These are phyloP conservation scores for Pilatotrama ljubarskyi DNA, from an alignment of 768 basidiomycete genomes.

Conservation along the genomic window DNA sequence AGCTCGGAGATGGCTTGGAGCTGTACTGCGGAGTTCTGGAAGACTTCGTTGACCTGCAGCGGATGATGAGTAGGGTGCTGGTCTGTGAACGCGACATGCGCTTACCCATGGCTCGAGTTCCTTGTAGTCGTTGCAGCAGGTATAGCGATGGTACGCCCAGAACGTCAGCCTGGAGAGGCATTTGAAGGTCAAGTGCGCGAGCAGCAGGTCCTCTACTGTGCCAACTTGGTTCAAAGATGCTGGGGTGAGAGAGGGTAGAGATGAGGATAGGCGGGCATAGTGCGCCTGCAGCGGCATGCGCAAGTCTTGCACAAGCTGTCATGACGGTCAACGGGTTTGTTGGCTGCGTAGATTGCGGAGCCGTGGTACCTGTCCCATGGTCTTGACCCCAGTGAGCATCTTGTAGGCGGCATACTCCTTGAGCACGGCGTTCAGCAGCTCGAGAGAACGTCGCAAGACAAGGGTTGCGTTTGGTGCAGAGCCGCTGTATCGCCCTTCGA, in stretches of 20 bases:
- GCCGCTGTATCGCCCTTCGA: conserved; percentile 50
- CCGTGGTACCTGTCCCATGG: conserved; percentile 63
- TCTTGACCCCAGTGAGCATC: conserved; percentile 65
- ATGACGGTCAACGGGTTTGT: conserved; percentile 4
- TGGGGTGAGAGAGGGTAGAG: conserved; percentile 37
- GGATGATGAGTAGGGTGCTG: background rate
- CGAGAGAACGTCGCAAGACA: conserved; percentile 58
- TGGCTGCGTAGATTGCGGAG: background rate
- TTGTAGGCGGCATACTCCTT: conserved; percentile 74
- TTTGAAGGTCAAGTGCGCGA: conserved; percentile 76
- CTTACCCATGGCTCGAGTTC: conserved; percentile 56
- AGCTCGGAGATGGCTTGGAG: conserved; percentile 54
- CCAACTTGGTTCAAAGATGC: conserved; percentile 38
- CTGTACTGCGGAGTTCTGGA: conserved; percentile 58
- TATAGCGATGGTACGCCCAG: conserved; percentile 64
- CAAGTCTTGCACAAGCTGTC: conserved; percentile 55
- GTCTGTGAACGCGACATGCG: conserved; percentile 5
- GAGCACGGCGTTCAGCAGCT: conserved; percentile 61
- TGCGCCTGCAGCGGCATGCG: conserved; percentile 57
- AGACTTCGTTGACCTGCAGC: conserved; percentile 59
- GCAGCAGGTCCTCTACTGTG: conserved; percentile 47
- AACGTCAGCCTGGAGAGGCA: conserved; percentile 65
- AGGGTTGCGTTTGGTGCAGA: conserved; percentile 40
- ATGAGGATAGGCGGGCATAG: conserved; percentile 55
- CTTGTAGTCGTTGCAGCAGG: conserved; percentile 37